These are phyloP conservation scores for Glutinoglossum americanum DNA, from an alignment of 495 filamentous ascomycete genomes.

Conservation along the genomic window DNA sequence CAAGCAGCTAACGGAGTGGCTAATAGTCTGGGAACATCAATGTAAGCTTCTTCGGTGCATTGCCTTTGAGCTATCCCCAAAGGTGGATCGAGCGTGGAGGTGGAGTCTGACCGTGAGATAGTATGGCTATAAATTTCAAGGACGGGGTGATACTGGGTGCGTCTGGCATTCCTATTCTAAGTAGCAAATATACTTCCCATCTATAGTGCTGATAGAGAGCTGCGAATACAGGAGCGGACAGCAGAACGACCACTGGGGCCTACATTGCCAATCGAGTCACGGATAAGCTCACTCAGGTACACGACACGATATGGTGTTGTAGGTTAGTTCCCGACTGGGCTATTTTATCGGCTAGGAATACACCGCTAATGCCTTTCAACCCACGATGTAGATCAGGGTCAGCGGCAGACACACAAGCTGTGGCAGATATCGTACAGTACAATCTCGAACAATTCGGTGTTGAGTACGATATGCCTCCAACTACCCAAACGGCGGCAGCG, in stretches of 20 bases:
- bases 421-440: constrained; percentile 94
- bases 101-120: constrained; percentile 11
- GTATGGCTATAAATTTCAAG: constrained; percentile 91
- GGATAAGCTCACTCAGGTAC: constrained; percentile 94
- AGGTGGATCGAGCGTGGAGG: too few species aligned
- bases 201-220: background rate
- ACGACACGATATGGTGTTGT: constrained; percentile 99
- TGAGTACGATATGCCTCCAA: constrained; percentile 67
- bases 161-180: background rate
- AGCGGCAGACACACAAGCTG: constrained; percentile 90
- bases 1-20: constrained; percentile 14
- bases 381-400: constrained; percentile 44
- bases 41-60: constrained; percentile 37
- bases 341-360: background rate
- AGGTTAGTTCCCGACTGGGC: constrained; percentile 15
- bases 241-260: constrained; percentile 91
- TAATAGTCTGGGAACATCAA: constrained; percentile 77
- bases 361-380: background rate
- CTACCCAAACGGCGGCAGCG: constrained; percentile 79
- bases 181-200: background rate
- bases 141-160: constrained; percentile 84
- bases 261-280: constrained; percentile 99
- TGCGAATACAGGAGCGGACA: constrained; percentile 43
- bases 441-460: constrained; percentile 84
- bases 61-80: too few species aligned